Base-by-base conservation (phyloP, 2,329 filamentous ascomycete genomes). In the Mycosphaerella sp. region DNA sequence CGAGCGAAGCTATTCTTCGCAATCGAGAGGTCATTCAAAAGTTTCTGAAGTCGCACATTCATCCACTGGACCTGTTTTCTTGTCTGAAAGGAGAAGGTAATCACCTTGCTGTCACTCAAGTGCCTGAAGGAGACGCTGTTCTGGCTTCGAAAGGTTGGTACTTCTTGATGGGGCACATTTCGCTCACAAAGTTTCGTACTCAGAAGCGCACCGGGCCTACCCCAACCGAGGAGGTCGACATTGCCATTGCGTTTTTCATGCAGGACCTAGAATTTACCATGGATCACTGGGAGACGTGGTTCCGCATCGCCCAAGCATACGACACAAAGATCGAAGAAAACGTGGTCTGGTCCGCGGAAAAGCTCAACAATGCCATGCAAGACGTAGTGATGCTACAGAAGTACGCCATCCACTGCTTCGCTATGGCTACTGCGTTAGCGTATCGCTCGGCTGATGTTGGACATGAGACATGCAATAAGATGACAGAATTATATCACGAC, bases 211-310 rank as follows among this genome's bases (percentile, higher is more conserved):
- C 81, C 2, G 64, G 56, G 3, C 85, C 86, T 1, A 85, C 85
- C 3, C 85, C 88, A 12, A 91, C 86, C 0, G 87, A 91, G 59
- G 89, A 95, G 63, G 74, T 95, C 44, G 85, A 90, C 45, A 85
- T 89, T 46, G 89, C 87, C 2, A 82, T 87, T 41, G 85, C 82
- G 0, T 93, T 89, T 64, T 80, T 95, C 62, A 78, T 86, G 34
- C 81, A 90, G 58, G 89, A 95, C 65, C 70, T 95, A 1, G 88
- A 95, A 59, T 89, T 88, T 66, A 88, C 85, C 1, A 80, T 82
- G 2, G 84, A 89, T 36, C 82, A 84, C 50, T 95, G 89, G 89
- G 87, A 95, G 66, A 86, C 87, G 0, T 95, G 89, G 89, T 93
- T 91, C 67, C 81, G 88, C 10, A 78, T 95, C 18, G 89, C 85